Conservation (phyloP, 805 yeast species). For the Metschnikowia lochheadii region DNA sequence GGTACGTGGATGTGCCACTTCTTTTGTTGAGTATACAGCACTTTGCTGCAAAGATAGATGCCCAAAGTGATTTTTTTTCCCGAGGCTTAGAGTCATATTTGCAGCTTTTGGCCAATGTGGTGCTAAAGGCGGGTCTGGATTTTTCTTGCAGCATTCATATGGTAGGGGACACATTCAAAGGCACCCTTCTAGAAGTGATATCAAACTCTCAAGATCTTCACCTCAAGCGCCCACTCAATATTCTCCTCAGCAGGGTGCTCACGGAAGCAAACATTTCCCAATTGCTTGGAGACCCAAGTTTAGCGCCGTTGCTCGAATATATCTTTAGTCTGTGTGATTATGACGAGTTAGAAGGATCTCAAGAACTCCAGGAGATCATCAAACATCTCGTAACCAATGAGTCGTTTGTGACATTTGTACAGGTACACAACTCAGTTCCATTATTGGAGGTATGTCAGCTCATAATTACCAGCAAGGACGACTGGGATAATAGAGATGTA, state of each 20-base stretch:
- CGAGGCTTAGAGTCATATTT: slow-evolving; percentile 11
- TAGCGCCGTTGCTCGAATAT: slow-evolving; percentile 3
- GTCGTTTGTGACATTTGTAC: slow-evolving; percentile 1
- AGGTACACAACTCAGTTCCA: background rate
- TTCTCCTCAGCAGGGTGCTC: slow-evolving; percentile 5
- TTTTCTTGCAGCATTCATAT: background rate
- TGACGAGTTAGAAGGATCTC: background rate
- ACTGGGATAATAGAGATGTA: slow-evolving; percentile 39
- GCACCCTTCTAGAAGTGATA: background rate
- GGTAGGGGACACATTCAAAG: slow-evolving; percentile 5
- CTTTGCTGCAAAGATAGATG: slow-evolving; percentile 2
- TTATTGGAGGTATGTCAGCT: slow-evolving; percentile 14
- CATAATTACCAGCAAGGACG: slow-evolving; percentile 34
- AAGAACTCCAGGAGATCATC: slow-evolving; percentile 4
- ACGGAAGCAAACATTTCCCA: background rate
- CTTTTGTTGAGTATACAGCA: slow-evolving; percentile 9
- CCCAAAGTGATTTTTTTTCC: slow-evolving; percentile 1
- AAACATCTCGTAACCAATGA: slow-evolving; percentile 8
- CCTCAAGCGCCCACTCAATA: slow-evolving; percentile 8
- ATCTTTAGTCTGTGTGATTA: slow-evolving; percentile 4
- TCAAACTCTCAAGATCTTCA: background rate
- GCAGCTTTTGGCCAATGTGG: slow-evolving; percentile 14
- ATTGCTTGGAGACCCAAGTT: background rate
- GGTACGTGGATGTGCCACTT: slow-evolving; percentile 4
- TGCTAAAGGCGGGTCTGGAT: slow-evolving; percentile 1